Conservation (phyloP, 2,329 filamentous ascomycete species). For the Colletotrichum tabaci region DNA sequence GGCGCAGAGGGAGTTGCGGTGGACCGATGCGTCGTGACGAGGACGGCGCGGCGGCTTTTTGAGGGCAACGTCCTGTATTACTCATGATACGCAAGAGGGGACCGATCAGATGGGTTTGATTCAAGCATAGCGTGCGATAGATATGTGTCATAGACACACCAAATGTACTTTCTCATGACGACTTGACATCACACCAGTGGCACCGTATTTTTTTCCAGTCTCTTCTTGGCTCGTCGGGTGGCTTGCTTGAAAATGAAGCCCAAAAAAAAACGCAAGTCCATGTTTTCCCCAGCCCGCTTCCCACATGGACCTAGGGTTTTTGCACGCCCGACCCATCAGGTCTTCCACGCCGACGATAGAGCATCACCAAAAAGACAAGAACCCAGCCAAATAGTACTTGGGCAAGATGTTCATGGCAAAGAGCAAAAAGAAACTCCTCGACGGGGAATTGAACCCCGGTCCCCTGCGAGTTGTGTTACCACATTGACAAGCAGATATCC, state of each 20-base stretch:
- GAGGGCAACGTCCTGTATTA: conserved; percentile 52
- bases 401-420: too few species aligned
- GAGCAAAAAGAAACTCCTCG: too few species aligned
- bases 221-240: neutral
- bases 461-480: too few species aligned
- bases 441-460: too few species aligned
- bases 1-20: conserved; percentile 44
- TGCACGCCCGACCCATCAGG: too few species aligned
- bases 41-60: conserved; percentile 52
- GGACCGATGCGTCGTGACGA: conserved; percentile 48
- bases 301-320: too few species aligned
- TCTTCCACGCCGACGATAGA: too few species aligned
- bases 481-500: too few species aligned
- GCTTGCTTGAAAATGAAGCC: neutral
- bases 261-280: neutral
- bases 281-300: too few species aligned
- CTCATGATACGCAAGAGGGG: neutral
- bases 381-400: too few species aligned
- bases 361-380: too few species aligned
- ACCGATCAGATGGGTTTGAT: neutral
- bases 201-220: neutral
- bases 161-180: neutral
- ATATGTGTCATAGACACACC: neutral
- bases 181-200: too few species aligned
- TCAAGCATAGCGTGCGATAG: conserved; percentile 13